Evolutionary conservation across 495 filamentous ascomycete species (phyloP).

Genomic region (Pseudotulostoma volvatum): DNA sequence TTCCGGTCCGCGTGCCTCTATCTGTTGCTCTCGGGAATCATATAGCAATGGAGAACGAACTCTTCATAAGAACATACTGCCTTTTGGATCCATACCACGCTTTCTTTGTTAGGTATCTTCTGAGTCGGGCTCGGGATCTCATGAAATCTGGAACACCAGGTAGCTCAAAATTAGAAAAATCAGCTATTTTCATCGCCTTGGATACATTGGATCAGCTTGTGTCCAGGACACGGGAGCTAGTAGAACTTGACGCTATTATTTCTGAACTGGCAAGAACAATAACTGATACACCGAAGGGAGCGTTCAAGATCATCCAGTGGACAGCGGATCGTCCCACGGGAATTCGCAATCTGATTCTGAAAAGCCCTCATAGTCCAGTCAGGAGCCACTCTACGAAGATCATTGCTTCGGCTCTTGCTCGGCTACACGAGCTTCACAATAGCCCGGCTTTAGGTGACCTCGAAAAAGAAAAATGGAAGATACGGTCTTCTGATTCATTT

Average conservation of each 20-base stretch:
- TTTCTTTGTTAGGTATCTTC: constrained; percentile 43
- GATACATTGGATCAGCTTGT: constrained; percentile 66
- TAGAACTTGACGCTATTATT: constrained; percentile 43
- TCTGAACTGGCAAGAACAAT: constrained; percentile 36
- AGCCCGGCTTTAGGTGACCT: constrained; percentile 14
- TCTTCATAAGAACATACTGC: constrained; percentile 60
- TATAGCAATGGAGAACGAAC: constrained; percentile 56
- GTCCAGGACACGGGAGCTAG: constrained; percentile 52
- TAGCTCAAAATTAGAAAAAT: constrained; percentile 38
- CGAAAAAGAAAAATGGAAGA: constrained; percentile 17
- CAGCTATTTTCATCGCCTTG: constrained; percentile 48
- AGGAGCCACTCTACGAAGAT: constrained; percentile 41
- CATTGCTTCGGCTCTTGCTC: constrained; percentile 33
- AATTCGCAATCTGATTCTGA: constrained; percentile 50
- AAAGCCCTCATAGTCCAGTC: constrained; percentile 41
- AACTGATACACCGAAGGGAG: constrained; percentile 18
- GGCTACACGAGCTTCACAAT: constrained; percentile 32
- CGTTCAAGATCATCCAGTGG: constrained; percentile 43
- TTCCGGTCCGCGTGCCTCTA: constrained; percentile 41
- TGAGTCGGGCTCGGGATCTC: constrained; percentile 31
- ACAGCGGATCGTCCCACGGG: constrained; percentile 35
- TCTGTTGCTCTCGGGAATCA: constrained; percentile 37
- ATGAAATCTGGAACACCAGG: constrained; percentile 29
- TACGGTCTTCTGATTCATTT: constrained; percentile 27
- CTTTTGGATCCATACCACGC: constrained; percentile 62